These are phyloP conservation scores for Fraxinus platypoda DNA, from an alignment of 305 asterid species.

Conservation along the genomic window DNA sequence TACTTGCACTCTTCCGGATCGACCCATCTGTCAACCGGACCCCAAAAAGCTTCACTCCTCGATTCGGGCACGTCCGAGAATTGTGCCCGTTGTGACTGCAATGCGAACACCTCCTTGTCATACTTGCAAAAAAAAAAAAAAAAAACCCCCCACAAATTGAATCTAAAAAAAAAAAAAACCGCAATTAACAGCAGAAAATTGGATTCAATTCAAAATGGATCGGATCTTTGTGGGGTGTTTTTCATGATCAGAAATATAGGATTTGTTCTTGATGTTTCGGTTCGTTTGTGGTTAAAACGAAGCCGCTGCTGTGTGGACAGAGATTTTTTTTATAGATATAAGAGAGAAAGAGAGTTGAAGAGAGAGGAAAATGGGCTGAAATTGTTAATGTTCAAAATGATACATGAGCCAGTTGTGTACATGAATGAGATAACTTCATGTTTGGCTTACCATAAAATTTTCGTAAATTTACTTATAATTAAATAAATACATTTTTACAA, in stretches of 20 bases:
- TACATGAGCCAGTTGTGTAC: constrained; percentile 34
- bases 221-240: constrained; percentile 19
- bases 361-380: constrained; percentile 19
- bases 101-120: constrained; percentile 99
- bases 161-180: not conserved
- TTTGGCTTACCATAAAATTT: not conserved
- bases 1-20: constrained; percentile 97
- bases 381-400: constrained; percentile 35
- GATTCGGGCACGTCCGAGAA: constrained; percentile 94
- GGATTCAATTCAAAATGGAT: not conserved
- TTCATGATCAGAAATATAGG: constrained; percentile 32
- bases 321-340: not conserved
- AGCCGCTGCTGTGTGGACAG: not conserved
- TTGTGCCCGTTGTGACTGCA: constrained; percentile 99
- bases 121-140: constrained; percentile 18
- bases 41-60: constrained; percentile 96
- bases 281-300: constrained; percentile 12
- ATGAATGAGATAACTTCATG: constrained; percentile 2
- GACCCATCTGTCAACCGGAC: constrained; percentile 97
- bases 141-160: not conserved
- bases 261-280: constrained; percentile 19
- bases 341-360: constrained; percentile 19
- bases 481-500: not conserved
- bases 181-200: not conserved
- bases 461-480: not conserved